phyloP scores from a whole-genome alignment of 495 filamentous ascomycete species.

The Penicillium ochrochloron region DNA sequence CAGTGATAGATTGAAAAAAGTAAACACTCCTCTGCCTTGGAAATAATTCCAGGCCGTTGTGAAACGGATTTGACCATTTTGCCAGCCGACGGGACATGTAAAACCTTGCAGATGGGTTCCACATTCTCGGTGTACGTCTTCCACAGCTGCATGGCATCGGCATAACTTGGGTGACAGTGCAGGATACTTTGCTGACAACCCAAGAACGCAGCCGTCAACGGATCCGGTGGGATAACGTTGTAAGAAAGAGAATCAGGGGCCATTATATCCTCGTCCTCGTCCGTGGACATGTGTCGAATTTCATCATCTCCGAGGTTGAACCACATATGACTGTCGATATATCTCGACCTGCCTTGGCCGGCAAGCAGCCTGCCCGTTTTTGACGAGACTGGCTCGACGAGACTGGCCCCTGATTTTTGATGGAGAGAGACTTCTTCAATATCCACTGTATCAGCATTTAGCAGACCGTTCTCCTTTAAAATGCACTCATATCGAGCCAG shows the following conservation, averaged over 20 bases:
- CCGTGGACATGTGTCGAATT: constrained; percentile 16
- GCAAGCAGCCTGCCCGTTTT: constrained; percentile 19
- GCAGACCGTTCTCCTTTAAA: constrained; percentile 24
- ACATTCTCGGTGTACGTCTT: constrained; percentile 62
- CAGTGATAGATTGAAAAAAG: constrained; percentile 50
- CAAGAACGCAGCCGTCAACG: constrained; percentile 14
- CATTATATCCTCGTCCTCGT: constrained; percentile 16
- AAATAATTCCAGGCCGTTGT: constrained; percentile 28
- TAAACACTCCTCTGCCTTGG: constrained; percentile 43
- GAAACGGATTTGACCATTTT: constrained; percentile 40
- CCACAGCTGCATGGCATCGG: constrained; percentile 55
- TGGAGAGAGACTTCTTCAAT: not conserved
- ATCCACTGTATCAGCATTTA: constrained; percentile 16
- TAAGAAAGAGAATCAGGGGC: not conserved
- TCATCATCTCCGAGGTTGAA: constrained; percentile 24
- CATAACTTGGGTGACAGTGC: constrained; percentile 22
- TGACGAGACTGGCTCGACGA: constrained; percentile 2
- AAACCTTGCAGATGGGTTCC: constrained; percentile 67
- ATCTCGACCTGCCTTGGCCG: constrained; percentile 23
- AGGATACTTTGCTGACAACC: constrained; percentile 10
- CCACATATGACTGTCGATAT: constrained; percentile 28
- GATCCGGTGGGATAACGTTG: constrained; percentile 3
- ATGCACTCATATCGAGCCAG: constrained; percentile 27
- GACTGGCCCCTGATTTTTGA: not conserved
- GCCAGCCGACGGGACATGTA: constrained; percentile 63